Base-by-base conservation (phyloP, 495 filamentous ascomycete genomes). In the Xylaria venustula region DNA sequence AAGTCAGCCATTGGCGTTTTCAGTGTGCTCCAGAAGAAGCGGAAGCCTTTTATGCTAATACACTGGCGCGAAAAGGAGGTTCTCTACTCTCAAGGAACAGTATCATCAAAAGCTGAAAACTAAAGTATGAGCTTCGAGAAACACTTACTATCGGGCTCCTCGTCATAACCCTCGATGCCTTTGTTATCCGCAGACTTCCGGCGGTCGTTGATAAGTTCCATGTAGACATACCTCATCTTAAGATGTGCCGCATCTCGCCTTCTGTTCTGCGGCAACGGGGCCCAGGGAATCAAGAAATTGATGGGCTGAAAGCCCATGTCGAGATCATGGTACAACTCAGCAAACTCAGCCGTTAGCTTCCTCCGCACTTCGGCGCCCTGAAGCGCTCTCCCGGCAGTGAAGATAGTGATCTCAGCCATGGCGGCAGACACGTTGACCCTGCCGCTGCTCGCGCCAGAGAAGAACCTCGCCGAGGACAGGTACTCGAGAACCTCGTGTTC, bases 211-310 rank as follows among this genome's bases (percentile, higher is more conserved):
- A 90, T 85, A 34, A 90, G 86, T 12, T 83, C 79, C 64, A 82
- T 79, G 67, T 90, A 90, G 25, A 84, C 82, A 19, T 81, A 75
- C 14, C 82, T 72, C 84, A 90, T 86, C 44, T 80, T 85, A 23
- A 71, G 71, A 53, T 89, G 87, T 3, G 88, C 87, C 36, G 67
- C 61, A 64, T 90, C 88, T 5, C 87, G 82, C 59, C 81, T 81
- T 45, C 83, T 81, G 68, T 90, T 90, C 30, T 82, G 80, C 0
- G 87, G 87, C 22, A 89, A 79, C 5, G 87, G 87, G 34, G 81
- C 82, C 87, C 85, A 88, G 14, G 86, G 87, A 12, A 89, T 71
- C 77, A 88, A 78, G 72, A 90, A 89, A 67, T 90, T 90, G 63
- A 89, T 83, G 0, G 87, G 85, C 15, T 73, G 77, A 71, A 90